Evolutionary conservation across 2,329 filamentous ascomycete genomes (phyloP).

Genomic region (Colletotrichum sp.): DNA sequence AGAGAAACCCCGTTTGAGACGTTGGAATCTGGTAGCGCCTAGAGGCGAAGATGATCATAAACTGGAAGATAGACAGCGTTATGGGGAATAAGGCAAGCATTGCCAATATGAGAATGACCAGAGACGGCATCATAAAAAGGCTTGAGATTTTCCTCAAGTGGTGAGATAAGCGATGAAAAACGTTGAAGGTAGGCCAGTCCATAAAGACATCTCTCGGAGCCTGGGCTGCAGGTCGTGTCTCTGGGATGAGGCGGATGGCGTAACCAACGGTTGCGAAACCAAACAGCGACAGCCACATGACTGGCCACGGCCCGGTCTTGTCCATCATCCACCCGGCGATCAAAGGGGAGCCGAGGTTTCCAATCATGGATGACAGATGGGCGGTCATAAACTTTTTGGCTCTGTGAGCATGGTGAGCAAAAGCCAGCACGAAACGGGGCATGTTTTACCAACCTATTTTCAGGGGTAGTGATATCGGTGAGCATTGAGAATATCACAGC

Average conservation of each 20-base stretch:
- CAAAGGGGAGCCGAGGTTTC: conserved; percentile 39
- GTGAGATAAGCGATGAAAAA: not conserved
- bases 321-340: conserved; percentile 40
- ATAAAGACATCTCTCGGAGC: not conserved
- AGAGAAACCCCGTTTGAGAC: conserved; percentile 32
- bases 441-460: conserved; percentile 10
- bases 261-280: not conserved
- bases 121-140: not conserved
- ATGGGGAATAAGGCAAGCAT: conserved; percentile 8
- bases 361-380: conserved; percentile 31
- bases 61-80: not conserved
- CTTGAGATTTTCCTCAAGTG: not conserved
- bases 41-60: conserved; percentile 31
- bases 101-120: conserved; percentile 31
- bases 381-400: conserved; percentile 38
- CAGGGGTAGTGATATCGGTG: conserved; percentile 41
- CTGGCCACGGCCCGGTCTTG: conserved; percentile 31
- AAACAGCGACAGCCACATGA: not conserved
- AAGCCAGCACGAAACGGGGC: not conserved
- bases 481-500: conserved; percentile 38
- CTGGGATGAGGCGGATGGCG: not conserved
- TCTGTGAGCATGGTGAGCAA: conserved; percentile 23
- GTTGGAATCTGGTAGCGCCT: conserved; percentile 31
- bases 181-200: not conserved
- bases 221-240: not conserved